Evolutionary conservation across 2,329 filamentous ascomycete genomes (phyloP), one percentile per base, ranked within the genome.

Genomic region (Cladophialophora carrionii): DNA sequence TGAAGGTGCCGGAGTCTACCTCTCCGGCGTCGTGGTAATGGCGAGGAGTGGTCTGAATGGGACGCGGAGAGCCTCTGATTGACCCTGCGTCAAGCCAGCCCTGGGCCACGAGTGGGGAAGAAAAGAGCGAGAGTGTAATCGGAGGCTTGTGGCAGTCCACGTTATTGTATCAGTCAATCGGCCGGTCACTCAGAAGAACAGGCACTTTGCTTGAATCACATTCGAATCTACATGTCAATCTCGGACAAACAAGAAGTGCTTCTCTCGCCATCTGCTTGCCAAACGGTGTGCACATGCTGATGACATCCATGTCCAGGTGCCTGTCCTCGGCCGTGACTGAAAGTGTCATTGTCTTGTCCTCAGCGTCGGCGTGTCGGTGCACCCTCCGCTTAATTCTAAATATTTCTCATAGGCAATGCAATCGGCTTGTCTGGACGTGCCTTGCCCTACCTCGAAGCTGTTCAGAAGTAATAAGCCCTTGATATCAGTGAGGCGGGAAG

Each of bases 21-120:
- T 96, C 92, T 43, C 82, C 79, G 3, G 80, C 77, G 66, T 88
- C 84, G 74, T 93, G 88, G 72, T 88, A 89, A 17, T 80, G 72
- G n/a, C 84, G 86, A 29, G 26, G 26, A 6, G 81, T 82, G 4
- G 82, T 76, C 14, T 82, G 84, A 67, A 97, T 81, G 29, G 77
- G 73, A 9, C 76, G 79, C 3, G 93, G 92, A 71, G 88, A 87
- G 1, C 88, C 87, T 29, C 93, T 92, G 74, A 91, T 96, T 0
- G 92, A 95, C 58, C 91, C 49, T 63, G 90, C 87, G 24, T 37
- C 46, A 37, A 26, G 24, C 34, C n/a, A 32, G 29, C 29, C 14
- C 7, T 26, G 20, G 14, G 5, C 41, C 48, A 34, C 3, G 29
- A 29, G 26, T 29, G 26, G 6, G n/a, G 8, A 34, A 2, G 10